Conservation (phyloP, 2,329 filamentous ascomycete genomes). For the Nakataea oryzae region DNA sequence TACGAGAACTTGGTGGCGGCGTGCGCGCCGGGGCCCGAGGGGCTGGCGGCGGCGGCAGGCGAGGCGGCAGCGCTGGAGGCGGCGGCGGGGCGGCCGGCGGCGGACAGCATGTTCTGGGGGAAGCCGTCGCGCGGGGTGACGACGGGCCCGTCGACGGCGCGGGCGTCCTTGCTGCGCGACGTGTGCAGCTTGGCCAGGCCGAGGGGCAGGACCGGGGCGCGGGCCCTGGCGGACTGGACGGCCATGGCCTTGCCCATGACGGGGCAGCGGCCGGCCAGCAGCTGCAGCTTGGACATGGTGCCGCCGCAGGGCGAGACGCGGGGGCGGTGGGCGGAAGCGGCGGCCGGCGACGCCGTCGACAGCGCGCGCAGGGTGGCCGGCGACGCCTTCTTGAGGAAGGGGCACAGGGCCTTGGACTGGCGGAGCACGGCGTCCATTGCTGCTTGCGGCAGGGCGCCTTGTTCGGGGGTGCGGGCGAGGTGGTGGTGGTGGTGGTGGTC, state of each 20-base stretch:
- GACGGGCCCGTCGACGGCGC: conserved; percentile 55
- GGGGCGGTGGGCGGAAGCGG: conserved; percentile 38
- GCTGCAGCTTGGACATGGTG: conserved; percentile 93
- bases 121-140: conserved; percentile 35
- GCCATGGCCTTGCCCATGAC: conserved; percentile 98
- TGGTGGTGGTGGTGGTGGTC: too few relatives aligned
- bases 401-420: conserved; percentile 94
- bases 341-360: conserved; percentile 69
- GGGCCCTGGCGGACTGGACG: conserved; percentile 59
- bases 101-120: conserved; percentile 17
- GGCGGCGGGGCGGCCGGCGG: conserved; percentile 5
- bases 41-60: conserved; percentile 7
- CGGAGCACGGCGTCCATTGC: conserved; percentile 87
- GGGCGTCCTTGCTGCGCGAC: conserved; percentile 65
- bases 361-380: conserved; percentile 85
- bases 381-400: conserved; percentile 90
- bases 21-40: conserved; percentile 13
- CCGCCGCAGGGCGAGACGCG: conserved; percentile 65
- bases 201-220: conserved; percentile 29
- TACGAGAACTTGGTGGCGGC: conserved; percentile 69
- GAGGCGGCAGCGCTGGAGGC: conserved; percentile 7
- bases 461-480: background rate
- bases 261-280: conserved; percentile 87
- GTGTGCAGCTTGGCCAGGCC: conserved; percentile 64
- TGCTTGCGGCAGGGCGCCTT: too few relatives aligned